Evolutionary conservation across 2,329 filamentous ascomycete genomes (phyloP), one percentile per base, ranked within the genome.

Genomic region (Cytospora piceae): DNA sequence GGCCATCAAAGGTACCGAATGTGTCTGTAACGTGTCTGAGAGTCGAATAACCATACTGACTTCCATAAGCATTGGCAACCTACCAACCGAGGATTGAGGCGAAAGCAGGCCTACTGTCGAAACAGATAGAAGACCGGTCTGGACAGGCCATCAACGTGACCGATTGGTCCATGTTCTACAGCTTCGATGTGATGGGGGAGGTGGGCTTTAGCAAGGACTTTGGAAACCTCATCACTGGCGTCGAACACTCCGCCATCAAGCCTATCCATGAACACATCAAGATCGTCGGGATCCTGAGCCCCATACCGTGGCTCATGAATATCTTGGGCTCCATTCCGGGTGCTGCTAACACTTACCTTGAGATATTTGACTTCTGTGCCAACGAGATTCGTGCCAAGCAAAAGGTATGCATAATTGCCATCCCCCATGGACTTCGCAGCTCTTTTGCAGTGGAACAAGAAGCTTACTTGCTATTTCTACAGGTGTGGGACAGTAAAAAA

Each of bases 141-240:
- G 37, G 27, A 1, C 29, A 57, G 32, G 22, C 29, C 3, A 31
- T 63, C 31, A 31, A 52, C 20, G 37, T 57, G 11, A 57, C 61
- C 1, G 49, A 63, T 11, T 63, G 61, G 61, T 31, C 29, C 17
- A 57, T 63, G 39, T 51, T 57, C 4, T 52, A 57, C 61, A 63
- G 53, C 22, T 63, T 63, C 8, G 42, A 57, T 31, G 39, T 63
- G 22, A 22, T 57, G 20, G 53, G 61, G 5, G 53, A 57, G 8
- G 53, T 51, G 31, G 60, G 39, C n/a, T 56, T 62, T 27, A 42
- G 37, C 24, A 57, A 57, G 32, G 61, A 63, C 22, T 63, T 63
- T n/a, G 54, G 39, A 2, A 63, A 63, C 14, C 54, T 63, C 17
- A 2, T 15, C 12, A 52, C 53, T 57, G 61, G 53, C 20, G 37